A percentile compares a stretch with the other conserved stretches of the same genome.
Conservation (phyloP, 495 filamentous ascomycete genomes). For the Aspergillus steynii region DNA sequence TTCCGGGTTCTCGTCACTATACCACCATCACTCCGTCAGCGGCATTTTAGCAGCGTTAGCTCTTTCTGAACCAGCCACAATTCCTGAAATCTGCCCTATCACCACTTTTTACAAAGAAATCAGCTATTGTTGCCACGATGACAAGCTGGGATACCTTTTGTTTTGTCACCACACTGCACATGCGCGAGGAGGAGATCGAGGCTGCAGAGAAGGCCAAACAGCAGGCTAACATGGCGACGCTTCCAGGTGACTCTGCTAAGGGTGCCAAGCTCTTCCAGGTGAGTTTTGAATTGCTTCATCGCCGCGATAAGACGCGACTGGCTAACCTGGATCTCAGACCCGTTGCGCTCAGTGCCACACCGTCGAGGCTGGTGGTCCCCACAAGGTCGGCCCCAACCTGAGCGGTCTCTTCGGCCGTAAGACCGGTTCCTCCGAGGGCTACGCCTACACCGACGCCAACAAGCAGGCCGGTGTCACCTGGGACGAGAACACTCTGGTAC, state of each 20-base stretch:
- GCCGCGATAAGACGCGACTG: background rate
- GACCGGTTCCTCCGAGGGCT: conserved; percentile 86
- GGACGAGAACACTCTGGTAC: conserved; percentile 84
- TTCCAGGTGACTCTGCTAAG: conserved; percentile 88
- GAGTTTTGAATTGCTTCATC: conserved; percentile 8
- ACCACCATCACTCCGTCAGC: background rate
- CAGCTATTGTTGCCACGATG: conserved; percentile 20
- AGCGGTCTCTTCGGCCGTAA: conserved; percentile 97
- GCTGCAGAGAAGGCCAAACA: conserved; percentile 19
- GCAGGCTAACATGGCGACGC: conserved; percentile 29
- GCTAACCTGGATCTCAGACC: conserved; percentile 55
- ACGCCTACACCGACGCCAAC: conserved; percentile 99
- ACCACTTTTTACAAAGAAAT: background rate
- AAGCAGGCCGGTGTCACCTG: conserved; percentile 91
- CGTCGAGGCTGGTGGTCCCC: conserved; percentile 77
- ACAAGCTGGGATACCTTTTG: conserved; percentile 34
- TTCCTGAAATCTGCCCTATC: background rate
- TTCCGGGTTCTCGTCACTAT: background rate
- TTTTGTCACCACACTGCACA: conserved; percentile 24
- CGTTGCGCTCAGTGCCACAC: conserved; percentile 99
- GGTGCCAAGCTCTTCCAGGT: conserved; percentile 98
- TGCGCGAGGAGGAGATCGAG: conserved; percentile 32
- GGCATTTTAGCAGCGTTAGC: background rate
- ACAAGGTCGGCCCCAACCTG: conserved; percentile 97
- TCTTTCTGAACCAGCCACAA: background rate